A percentile compares a stretch with the other conserved stretches of the same genome.
phyloP scores from a whole-genome alignment of 2,329 filamentous ascomycete species.

The Parasarocladium wereldwijsianum region DNA sequence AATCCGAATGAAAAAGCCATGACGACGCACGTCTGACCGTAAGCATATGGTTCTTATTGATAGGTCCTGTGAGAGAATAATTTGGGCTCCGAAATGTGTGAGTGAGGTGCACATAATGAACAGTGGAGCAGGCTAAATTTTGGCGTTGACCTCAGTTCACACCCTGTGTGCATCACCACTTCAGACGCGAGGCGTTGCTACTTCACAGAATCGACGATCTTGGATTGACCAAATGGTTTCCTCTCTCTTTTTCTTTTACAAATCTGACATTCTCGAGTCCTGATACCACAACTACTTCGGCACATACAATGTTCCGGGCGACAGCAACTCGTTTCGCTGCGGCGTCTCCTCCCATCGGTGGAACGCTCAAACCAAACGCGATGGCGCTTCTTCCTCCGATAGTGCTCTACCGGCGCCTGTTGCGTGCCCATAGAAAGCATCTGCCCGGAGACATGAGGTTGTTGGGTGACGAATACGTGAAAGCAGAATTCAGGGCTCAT shows the following conservation, averaged over 20 bases:
- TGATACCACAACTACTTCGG: no score
- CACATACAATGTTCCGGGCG: background rate
- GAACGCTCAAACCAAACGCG: slow-evolving; percentile 18
- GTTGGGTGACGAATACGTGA: slow-evolving; percentile 85
- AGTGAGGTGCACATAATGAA: background rate
- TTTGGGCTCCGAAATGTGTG: background rate
- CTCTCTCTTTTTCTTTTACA: no score
- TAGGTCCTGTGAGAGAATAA: background rate
- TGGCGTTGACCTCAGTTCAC: slow-evolving; percentile 1
- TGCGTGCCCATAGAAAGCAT: slow-evolving; percentile 73
- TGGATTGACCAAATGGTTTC: no score
- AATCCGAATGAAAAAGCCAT: slow-evolving; percentile 48
- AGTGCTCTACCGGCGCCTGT: slow-evolving; percentile 72
- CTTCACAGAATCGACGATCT: no score
- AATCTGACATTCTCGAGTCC: no score
- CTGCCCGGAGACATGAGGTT: slow-evolving; percentile 61
- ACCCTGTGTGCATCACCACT: background rate
- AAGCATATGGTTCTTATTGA: background rate
- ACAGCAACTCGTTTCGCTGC: slow-evolving; percentile 18
- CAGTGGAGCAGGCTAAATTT: slow-evolving; percentile 1
- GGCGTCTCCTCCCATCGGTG: slow-evolving; percentile 16
- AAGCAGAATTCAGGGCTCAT: slow-evolving; percentile 81
- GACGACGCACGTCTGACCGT: background rate
- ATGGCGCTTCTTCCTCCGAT: slow-evolving; percentile 75
- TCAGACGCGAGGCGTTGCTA: no score